A percentile compares a stretch with the other conserved stretches of the same genome.
phyloP scores from a whole-genome alignment of 2,329 filamentous ascomycete species.

The Seiridium cupressi region DNA sequence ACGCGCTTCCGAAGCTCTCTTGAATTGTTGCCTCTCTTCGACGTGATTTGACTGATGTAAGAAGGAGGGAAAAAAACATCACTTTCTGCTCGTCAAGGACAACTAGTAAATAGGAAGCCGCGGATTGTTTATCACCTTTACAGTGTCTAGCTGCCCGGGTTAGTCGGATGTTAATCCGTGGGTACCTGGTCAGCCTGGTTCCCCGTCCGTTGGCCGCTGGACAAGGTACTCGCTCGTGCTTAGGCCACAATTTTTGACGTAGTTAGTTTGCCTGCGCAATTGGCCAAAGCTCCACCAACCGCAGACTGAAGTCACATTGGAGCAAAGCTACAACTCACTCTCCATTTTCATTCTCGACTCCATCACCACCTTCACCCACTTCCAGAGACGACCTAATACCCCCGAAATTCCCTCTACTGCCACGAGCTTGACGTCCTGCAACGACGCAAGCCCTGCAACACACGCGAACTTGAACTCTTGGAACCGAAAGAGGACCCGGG shows the following conservation, averaged over 20 bases:
- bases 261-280: not conserved
- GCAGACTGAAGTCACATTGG: not conserved
- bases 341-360: not conserved
- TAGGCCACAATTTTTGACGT: slow-evolving; percentile 1
- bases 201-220: not conserved
- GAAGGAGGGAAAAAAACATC: no score
- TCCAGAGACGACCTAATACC: not conserved
- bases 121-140: not conserved
- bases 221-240: not conserved
- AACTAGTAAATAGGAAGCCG: no score
- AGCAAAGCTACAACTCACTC: not conserved
- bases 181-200: not conserved
- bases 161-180: not conserved
- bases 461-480: not conserved
- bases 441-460: not conserved
- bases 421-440: not conserved
- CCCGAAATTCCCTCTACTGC: not conserved
- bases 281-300: slow-evolving; percentile 1
- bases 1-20: no score
- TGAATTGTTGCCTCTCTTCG: no score
- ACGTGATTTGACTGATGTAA: no score
- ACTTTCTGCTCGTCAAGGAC: no score
- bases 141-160: not conserved
- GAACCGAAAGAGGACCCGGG: slow-evolving; percentile 2
- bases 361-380: not conserved